Base-by-base conservation (phyloP, 2,329 filamentous ascomycete genomes). In the Hirsutella rhossiliensis region DNA sequence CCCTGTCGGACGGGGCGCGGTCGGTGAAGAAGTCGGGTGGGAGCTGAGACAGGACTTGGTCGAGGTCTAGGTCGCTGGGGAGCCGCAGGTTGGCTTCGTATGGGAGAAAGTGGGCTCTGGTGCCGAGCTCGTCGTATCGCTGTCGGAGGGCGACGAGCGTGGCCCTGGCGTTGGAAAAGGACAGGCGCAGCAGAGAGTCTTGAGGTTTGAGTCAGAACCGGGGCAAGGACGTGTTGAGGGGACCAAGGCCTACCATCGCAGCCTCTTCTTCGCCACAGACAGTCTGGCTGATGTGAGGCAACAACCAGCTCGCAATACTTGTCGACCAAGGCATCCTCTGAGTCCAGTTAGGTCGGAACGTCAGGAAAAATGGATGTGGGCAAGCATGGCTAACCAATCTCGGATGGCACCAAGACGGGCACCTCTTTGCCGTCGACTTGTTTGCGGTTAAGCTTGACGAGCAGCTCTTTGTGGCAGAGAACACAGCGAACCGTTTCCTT, bases 401-500 rank as follows among this genome's bases (percentile, higher is more conserved):
- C 78, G 7, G 79, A 76, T 1, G 78, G 72, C 6, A 72, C 64
- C 40, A 73, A 57, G 2, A 76, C 71, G 1, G 69, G 57, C 2
- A 73, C 65, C 52, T 78, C 71, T 47, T 70, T 72, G 12, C 75
- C 76, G 32, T 77, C 72, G 4, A 70, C 65, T 45, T 73, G 72
- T 54, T 74, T 77, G 44, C 72, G 72, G 54, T 76, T 81, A 30
- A 94, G 68, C 63, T 85, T 87, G 43, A 97, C 84, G 5, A 92
- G 76, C 36, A 96, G 71, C 54, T 94, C 85, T 54, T 84, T 82
- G 57, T 83, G 82, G 57, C 92, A 98, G 3, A 89, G 78, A 36
- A 84, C 81, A 60, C 92, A 98, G 17, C 80, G 78, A 15, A 97
- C 87, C 4, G 84, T 84, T 62, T 94, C 88, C 50, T 80, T 80